phyloP scores from a whole-genome alignment of 176 grass and related monocot genomes.

The Carex parvula region DNA sequence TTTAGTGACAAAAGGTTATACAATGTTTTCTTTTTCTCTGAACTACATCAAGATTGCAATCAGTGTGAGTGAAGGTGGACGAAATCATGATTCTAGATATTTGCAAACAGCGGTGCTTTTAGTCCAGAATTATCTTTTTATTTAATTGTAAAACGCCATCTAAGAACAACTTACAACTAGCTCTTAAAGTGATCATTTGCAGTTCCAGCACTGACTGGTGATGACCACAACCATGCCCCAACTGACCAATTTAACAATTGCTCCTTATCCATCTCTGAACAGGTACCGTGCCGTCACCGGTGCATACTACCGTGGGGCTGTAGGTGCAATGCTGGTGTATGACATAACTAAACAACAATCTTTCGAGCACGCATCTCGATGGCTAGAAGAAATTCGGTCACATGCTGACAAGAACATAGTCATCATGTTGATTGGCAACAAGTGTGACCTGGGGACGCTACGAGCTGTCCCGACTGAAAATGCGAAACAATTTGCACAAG shows the following conservation, averaged over 20 bases:
- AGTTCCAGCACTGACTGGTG: background rate
- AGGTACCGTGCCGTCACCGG: conserved; percentile 72
- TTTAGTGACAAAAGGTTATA: background rate
- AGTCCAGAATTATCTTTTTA: background rate
- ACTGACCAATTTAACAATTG: background rate
- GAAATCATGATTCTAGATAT: background rate
- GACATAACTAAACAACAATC: conserved; percentile 75
- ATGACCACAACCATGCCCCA: background rate
- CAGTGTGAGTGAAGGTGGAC: background rate
- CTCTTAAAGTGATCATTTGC: background rate
- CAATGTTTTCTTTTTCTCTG: conserved; percentile 2
- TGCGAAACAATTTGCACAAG: conserved; percentile 59
- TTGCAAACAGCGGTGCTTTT: background rate
- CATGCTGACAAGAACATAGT: conserved; percentile 75
- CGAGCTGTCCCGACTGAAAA: conserved; percentile 51
- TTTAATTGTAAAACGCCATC: background rate
- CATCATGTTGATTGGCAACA: conserved; percentile 79
- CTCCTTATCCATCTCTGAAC: background rate
- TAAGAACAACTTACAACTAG: background rate
- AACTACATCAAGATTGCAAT: background rate
- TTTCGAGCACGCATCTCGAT: conserved; percentile 66
- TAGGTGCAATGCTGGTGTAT: conserved; percentile 64
- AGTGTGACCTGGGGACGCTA: conserved; percentile 53
- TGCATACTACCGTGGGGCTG: conserved; percentile 62
- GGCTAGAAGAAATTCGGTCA: conserved; percentile 61